Percentiles rank a stretch among this genome's conserved stretches.
These are phyloP conservation scores for Zopfia rhizophila DNA, from an alignment of 2,329 filamentous ascomycete species.

Conservation along the genomic window DNA sequence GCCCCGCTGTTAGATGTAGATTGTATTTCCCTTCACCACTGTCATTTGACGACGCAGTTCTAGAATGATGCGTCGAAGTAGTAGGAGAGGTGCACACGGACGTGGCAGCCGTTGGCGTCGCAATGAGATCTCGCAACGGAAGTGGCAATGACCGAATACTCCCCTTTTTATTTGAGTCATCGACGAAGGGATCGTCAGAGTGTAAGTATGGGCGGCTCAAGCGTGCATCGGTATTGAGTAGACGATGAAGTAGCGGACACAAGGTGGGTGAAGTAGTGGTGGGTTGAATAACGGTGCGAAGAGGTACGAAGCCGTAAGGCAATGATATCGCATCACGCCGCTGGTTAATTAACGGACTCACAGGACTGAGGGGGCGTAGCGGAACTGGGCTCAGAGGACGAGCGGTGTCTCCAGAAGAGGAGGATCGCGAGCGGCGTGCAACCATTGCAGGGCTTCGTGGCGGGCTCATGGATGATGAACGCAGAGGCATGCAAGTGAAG, in stretches of 20 bases:
- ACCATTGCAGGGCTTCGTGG: neutral
- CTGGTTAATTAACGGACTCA: slow-evolving; percentile 3
- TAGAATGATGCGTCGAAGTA: neutral
- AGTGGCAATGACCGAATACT: neutral
- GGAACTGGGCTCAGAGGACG: slow-evolving; percentile 17
- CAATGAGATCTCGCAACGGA: neutral
- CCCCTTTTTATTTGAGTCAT: too few species aligned
- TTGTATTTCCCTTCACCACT: neutral
- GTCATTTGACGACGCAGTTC: neutral
- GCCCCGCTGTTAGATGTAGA: neutral
- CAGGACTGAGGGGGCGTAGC: slow-evolving; percentile 6
- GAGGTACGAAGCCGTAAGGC: slow-evolving; percentile 6
- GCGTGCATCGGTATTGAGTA: neutral
- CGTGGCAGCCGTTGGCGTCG: neutral
- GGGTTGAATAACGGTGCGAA: neutral
- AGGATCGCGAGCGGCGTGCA: slow-evolving; percentile 3
- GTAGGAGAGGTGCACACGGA: neutral
- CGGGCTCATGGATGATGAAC: slow-evolving; percentile 1
- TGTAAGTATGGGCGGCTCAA: too few species aligned
- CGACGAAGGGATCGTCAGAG: slow-evolving; percentile 8
- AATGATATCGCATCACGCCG: slow-evolving; percentile 14
- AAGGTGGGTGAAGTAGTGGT: too few species aligned
- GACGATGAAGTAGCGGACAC: neutral
- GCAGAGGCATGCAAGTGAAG: slow-evolving; percentile 7
- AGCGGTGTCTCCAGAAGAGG: slow-evolving; percentile 5